Evolutionary conservation across 257 asterid species (phyloP).

Genomic region (Plantago elongata): DNA sequence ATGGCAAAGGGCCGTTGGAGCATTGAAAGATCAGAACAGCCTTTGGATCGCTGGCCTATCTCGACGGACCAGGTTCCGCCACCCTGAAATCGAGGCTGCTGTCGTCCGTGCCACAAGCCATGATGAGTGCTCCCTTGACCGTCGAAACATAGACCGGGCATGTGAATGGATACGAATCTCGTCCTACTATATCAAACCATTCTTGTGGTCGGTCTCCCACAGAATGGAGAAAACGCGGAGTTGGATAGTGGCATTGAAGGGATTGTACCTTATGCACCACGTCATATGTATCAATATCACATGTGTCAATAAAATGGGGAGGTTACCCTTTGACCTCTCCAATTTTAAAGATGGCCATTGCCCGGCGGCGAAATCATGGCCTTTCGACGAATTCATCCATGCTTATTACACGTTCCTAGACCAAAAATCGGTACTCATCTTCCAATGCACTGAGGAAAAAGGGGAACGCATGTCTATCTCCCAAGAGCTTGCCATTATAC

Average conservation of each 20-base stretch:
- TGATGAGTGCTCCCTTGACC: conserved; percentile 37
- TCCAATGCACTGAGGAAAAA: conserved; percentile 32
- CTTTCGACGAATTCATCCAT: conserved; percentile 45
- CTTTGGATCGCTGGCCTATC: conserved; percentile 51
- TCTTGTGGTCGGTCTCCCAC: conserved; percentile 52
- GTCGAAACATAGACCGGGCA: conserved; percentile 43
- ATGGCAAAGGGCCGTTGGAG: conserved; percentile 66
- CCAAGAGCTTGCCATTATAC: conserved; percentile 43
- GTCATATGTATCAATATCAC: conserved; percentile 37
- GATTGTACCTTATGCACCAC: conserved; percentile 63
- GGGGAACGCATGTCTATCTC: conserved; percentile 18
- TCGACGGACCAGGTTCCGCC: conserved; percentile 53
- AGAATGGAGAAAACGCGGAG: conserved; percentile 47
- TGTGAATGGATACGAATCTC: conserved; percentile 67
- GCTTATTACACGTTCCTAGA: conserved; percentile 78
- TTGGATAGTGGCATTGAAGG: conserved; percentile 77
- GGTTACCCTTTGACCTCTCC: conserved; percentile 81
- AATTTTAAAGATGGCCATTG: conserved; percentile 45
- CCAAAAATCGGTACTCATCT: conserved; percentile 48
- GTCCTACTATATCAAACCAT: conserved; percentile 55
- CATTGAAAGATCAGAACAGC: conserved; percentile 68
- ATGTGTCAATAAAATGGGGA: conserved; percentile 47
- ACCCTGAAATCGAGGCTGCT: conserved; percentile 77
- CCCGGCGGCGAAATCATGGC: conserved; percentile 37
- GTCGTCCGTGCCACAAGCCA: conserved; percentile 78